Conservation (phyloP, 257 asterid species). For the Jacaranda mimosifolia region DNA sequence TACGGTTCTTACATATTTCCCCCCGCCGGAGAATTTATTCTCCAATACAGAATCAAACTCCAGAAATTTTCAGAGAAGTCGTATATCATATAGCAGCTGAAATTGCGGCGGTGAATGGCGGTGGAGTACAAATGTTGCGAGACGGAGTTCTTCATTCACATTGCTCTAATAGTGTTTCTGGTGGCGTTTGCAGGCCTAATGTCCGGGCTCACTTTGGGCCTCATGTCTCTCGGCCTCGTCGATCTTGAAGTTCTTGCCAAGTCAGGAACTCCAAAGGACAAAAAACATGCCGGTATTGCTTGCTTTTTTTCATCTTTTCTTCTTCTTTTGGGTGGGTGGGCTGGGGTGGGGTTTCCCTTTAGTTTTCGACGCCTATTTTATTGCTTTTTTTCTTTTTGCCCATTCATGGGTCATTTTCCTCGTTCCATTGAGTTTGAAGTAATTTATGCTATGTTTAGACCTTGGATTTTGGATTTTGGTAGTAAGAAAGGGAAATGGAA, state of each 20-base stretch:
- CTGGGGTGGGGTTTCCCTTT: neutral
- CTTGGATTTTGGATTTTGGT: neutral
- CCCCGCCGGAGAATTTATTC: neutral
- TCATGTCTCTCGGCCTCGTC: slow-evolving; percentile 92
- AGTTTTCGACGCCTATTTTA: neutral
- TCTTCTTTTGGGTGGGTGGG: no score
- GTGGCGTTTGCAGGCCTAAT: slow-evolving; percentile 86
- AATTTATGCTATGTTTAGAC: neutral
- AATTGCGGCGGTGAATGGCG: slow-evolving; percentile 60
- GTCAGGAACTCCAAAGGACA: slow-evolving; percentile 86
- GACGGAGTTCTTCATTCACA: slow-evolving; percentile 65
- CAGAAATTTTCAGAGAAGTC: neutral
- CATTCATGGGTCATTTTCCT: neutral
- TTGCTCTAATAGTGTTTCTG: slow-evolving; percentile 56
- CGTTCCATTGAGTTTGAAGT: neutral
- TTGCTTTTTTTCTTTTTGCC: neutral
- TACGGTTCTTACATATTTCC: slow-evolving; percentile 6
- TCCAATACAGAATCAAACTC: neutral
- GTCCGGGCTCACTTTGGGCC: slow-evolving; percentile 98
- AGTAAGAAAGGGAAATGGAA: neutral
- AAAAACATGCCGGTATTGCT: slow-evolving; percentile 69
- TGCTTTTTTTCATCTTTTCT: neutral
- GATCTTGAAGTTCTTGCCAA: slow-evolving; percentile 94
- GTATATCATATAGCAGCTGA: neutral
- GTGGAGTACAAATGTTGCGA: slow-evolving; percentile 76